Evolutionary conservation across 352 stramenopile species (phyloP).

Genomic region (Phytophthora sojae): DNA sequence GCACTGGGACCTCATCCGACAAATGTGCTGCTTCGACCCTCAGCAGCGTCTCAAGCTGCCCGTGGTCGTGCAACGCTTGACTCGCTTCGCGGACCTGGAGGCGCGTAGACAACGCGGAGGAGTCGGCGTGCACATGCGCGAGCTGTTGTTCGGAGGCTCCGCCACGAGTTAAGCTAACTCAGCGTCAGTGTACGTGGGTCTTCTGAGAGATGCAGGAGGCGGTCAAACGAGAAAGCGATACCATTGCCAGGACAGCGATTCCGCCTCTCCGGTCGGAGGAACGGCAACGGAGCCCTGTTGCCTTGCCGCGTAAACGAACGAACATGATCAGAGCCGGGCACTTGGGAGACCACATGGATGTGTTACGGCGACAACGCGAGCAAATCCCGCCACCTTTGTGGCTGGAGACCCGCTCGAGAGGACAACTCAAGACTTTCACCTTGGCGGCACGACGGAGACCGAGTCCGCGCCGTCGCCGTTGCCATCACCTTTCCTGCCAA

Average conservation of each 20-base stretch:
- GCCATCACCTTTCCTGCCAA: too few relatives aligned
- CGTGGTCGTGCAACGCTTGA: conserved; percentile 42
- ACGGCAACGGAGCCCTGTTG: not conserved
- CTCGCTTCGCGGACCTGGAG: conserved; percentile 39
- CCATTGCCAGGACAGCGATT: conserved; percentile 17
- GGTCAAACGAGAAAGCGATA: conserved; percentile 12
- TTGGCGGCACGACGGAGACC: not conserved
- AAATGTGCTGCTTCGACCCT: conserved; percentile 47
- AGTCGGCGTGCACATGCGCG: conserved; percentile 26
- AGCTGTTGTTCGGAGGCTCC: conserved; percentile 34
- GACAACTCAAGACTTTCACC: conserved; percentile 6
- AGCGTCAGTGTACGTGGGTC: not conserved
- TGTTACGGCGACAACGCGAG: conserved; percentile 26
- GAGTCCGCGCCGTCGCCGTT: not conserved
- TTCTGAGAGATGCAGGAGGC: not conserved
- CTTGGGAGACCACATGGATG: conserved; percentile 31
- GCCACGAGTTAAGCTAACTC: conserved; percentile 18
- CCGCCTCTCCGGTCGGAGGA: conserved; percentile 10
- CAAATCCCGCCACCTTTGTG: conserved; percentile 32
- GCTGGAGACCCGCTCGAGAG: conserved; percentile 9
- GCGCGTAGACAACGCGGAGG: conserved; percentile 28
- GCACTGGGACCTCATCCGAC: conserved; percentile 35
- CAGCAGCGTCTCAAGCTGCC: conserved; percentile 38
- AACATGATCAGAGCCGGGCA: conserved; percentile 21
- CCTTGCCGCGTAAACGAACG: not conserved